Evolutionary conservation across 495 filamentous ascomycete species (phyloP).

Genomic region (Trichoderma parareesei): DNA sequence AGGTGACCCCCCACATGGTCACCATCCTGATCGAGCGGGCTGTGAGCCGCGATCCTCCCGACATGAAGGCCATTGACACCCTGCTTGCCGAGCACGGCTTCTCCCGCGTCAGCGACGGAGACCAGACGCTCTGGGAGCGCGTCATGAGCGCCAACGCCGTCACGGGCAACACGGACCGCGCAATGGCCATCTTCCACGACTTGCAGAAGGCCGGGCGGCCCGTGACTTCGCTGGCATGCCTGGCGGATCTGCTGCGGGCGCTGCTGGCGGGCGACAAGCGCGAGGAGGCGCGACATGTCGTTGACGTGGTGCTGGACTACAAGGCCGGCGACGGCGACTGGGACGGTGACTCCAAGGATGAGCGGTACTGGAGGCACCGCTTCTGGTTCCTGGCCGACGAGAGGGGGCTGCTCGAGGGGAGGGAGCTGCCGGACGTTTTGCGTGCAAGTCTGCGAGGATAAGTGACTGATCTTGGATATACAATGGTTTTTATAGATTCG

Average conservation of each 20-base stretch:
- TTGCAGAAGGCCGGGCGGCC: slow-evolving; percentile 32
- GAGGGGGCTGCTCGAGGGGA: slow-evolving; percentile 25
- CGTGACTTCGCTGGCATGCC: slow-evolving; percentile 33
- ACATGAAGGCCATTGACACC: slow-evolving; percentile 47
- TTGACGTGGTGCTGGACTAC: slow-evolving; percentile 28
- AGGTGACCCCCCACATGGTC: slow-evolving; percentile 53
- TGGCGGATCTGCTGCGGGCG: slow-evolving; percentile 37
- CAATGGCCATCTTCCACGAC: slow-evolving; percentile 42
- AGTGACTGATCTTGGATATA: too few species aligned
- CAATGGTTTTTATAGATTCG: not conserved
- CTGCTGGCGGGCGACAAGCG: slow-evolving; percentile 37
- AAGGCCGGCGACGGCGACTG: slow-evolving; percentile 13
- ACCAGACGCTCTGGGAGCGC: slow-evolving; percentile 59
- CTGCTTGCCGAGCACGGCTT: slow-evolving; percentile 65
- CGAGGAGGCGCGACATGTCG: slow-evolving; percentile 24
- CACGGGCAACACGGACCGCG: slow-evolving; percentile 37
- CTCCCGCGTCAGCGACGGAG: slow-evolving; percentile 33
- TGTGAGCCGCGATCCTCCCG: slow-evolving; percentile 35
- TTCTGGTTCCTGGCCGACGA: slow-evolving; percentile 35
- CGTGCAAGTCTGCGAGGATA: not conserved
- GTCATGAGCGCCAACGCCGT: slow-evolving; percentile 54
- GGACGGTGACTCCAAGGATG: slow-evolving; percentile 22
- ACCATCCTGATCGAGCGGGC: slow-evolving; percentile 59
- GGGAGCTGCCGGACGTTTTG: not conserved
- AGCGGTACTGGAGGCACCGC: slow-evolving; percentile 31